phyloP scores from a whole-genome alignment of 164 flowering plant genomes.

The Saururus chinensis region DNA sequence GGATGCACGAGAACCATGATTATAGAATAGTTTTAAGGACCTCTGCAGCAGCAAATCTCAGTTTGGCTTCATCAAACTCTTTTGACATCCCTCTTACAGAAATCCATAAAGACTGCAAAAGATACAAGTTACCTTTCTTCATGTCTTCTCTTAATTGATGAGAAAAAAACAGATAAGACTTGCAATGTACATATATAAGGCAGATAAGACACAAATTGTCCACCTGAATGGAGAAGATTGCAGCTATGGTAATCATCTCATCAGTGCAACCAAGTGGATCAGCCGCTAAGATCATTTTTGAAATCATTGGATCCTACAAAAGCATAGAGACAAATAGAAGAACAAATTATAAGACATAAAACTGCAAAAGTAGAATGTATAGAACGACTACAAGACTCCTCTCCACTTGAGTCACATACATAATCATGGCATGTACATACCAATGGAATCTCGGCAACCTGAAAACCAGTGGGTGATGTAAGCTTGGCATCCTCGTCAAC shows the following conservation, averaged over 20 bases:
- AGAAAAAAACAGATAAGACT: neutral
- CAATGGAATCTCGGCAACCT: constrained; percentile 88
- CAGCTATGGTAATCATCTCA: constrained; percentile 80
- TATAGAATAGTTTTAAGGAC: constrained; percentile 15
- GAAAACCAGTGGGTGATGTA: constrained; percentile 90
- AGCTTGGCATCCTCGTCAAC: constrained; percentile 97
- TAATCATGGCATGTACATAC: constrained; percentile 24
- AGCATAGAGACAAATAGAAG: neutral
- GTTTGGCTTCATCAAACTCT: constrained; percentile 87
- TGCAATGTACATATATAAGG: too few relatives aligned
- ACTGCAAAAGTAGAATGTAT: neutral
- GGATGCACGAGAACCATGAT: neutral
- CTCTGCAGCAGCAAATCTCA: constrained; percentile 96
- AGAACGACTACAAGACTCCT: neutral
- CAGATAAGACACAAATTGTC: neutral
- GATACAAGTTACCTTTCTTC: neutral
- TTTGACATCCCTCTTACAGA: constrained; percentile 64
- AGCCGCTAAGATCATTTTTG: constrained; percentile 84
- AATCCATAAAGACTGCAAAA: constrained; percentile 86
- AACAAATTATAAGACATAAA: neutral
- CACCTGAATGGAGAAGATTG: constrained; percentile 59
- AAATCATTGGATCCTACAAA: constrained; percentile 85
- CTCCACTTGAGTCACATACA: neutral
- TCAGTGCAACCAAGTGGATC: constrained; percentile 75
- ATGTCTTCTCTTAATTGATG: neutral